phyloP scores from a whole-genome alignment of 2,329 filamentous ascomycete genomes.

The Myriosclerotinia scirpicola region DNA sequence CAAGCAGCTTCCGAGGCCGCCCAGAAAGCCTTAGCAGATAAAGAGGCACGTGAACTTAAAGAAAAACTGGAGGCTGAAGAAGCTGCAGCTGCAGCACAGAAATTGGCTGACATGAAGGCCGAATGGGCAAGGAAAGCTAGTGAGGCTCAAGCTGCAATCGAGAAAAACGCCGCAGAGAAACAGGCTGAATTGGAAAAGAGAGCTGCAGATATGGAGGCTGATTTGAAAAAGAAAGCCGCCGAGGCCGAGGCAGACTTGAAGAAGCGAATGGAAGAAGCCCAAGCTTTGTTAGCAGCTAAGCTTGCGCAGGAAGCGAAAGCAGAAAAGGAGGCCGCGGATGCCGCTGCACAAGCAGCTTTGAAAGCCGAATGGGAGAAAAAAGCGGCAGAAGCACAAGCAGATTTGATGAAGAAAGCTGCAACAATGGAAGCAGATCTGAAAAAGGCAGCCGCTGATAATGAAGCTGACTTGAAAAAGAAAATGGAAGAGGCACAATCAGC shows the following conservation, averaged over 20 bases:
- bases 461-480: constrained; percentile 24
- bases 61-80: constrained; percentile 37
- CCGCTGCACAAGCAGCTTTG: constrained; percentile 17
- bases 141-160: constrained; percentile 44
- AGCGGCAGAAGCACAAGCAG: constrained; percentile 30
- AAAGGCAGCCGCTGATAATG: constrained; percentile 40
- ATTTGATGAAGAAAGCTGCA: constrained; percentile 42
- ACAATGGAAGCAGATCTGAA: constrained; percentile 38
- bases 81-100: constrained; percentile 46
- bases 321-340: constrained; percentile 26
- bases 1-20: constrained; percentile 38
- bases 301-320: constrained; percentile 28
- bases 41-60: constrained; percentile 40
- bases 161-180: constrained; percentile 29
- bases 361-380: constrained; percentile 30
- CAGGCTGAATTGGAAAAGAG: constrained; percentile 26
- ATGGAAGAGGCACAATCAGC: constrained; percentile 24
- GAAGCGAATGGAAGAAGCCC: constrained; percentile 31
- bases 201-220: constrained; percentile 21
- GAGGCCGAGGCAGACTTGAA: constrained; percentile 30
- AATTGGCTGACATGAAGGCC: constrained; percentile 47
- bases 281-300: constrained; percentile 11
- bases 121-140: constrained; percentile 44
- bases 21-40: constrained; percentile 48
- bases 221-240: constrained; percentile 26